Evolutionary conservation across 345 rosid species (phyloP), one percentile per base, ranked within the genome.

Genomic region (Kernera saxatilis): DNA sequence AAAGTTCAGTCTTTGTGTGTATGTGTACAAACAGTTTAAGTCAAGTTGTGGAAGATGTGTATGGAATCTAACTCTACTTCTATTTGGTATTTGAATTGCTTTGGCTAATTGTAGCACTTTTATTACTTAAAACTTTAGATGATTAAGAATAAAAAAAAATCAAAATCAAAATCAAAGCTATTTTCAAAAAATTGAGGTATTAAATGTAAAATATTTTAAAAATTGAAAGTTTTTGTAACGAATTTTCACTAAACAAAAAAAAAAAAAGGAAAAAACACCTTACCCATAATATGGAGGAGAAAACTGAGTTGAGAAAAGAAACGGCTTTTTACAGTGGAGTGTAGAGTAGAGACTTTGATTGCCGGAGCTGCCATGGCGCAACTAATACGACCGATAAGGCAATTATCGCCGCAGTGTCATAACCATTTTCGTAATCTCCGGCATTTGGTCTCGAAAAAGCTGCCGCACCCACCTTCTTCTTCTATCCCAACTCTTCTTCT

Each of bases 301-400:
- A 26, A 51, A 23, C 33, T 25, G 56, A 51, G 10, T 5, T 23
- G 58, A 27, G 32, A 55, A 55, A 33, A 33, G 5, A 33, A 19
- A 36, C 21, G 30, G 8, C 32, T 56, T 52, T 37, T 36, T 7
- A 57, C 64, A 36, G 32, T 58, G 32, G 15, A 36, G 27, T 57
- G 27, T 57, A 58, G 46, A 22, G n/a, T 52, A 52, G 13, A n/a
- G 57, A 53, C 60, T 2, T 18, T 18, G 9, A 7, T 44, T 13
- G 32, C 19, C 32, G 65, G 53, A 37, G 67, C n/a, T 27, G 7
- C 67, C 22, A 74, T 74, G 78, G 69, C 73, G 22, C 54, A 53
- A 23, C 69, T 74, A 10, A 75, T 68, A 60, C 74, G 74, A 33
- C 78, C 78, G 2, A 41, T 75, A 23, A 51, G 64, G 50, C 69